Evolutionary conservation across 2,329 filamentous ascomycete species (phyloP).

Genomic region (Pestalotiopsis sp.): DNA sequence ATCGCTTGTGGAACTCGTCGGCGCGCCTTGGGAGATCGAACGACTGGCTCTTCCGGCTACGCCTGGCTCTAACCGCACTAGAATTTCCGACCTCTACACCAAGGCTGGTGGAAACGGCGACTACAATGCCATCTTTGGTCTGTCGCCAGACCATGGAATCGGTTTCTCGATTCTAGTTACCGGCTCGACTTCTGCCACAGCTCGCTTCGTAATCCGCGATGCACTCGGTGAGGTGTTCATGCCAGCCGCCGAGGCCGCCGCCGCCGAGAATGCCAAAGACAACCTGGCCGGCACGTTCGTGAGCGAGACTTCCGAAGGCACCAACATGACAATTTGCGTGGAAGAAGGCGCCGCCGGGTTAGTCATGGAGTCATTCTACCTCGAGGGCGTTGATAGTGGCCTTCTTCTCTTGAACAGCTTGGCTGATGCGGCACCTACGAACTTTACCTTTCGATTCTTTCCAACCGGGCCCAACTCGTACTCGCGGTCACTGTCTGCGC

Average conservation of each 20-base stretch:
- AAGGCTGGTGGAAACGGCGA: background rate
- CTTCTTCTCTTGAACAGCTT: background rate
- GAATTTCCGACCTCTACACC: conserved; percentile 1
- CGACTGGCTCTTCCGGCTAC: background rate
- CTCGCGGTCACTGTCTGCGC: background rate
- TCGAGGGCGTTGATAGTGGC: background rate
- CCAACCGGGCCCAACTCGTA: background rate
- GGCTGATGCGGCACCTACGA: background rate
- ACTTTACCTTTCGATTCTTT: background rate
- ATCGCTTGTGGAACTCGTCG: background rate
- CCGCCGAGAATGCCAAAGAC: background rate
- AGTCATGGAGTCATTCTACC: background rate
- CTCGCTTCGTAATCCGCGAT: background rate
- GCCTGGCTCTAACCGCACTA: background rate
- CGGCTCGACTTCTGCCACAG: background rate
- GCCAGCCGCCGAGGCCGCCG: background rate
- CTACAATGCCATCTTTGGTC: background rate
- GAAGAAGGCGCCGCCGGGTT: background rate
- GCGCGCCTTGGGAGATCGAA: background rate
- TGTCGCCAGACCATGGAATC: conserved; percentile 1
- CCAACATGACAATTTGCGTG: background rate
- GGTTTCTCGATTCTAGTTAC: background rate
- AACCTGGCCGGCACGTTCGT: background rate
- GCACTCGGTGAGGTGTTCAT: background rate
- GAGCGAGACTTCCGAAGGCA: background rate